Evolutionary conservation across 305 asterid genomes (phyloP).

Genomic region (Fraxinus velutina): DNA sequence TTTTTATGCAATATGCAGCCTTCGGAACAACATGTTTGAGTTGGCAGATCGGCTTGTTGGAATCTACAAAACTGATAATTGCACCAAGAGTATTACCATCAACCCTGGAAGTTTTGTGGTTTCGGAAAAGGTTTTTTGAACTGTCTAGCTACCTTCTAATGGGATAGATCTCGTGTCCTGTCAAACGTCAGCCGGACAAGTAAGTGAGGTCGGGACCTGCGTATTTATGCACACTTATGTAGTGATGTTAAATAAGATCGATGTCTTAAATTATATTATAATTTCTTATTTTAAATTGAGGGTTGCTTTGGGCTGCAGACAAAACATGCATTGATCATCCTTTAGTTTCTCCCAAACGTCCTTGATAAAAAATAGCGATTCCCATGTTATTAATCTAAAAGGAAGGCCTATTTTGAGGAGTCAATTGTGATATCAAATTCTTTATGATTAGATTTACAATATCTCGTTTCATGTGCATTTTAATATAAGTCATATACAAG

Average conservation of each 20-base stretch:
- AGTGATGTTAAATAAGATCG: neutral
- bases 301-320: neutral
- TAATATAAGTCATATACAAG: neutral
- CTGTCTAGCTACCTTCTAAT: neutral
- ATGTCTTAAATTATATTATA: neutral
- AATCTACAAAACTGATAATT: conserved; percentile 83
- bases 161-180: neutral
- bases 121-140: conserved; percentile 54
- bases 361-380: neutral
- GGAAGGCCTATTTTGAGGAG: neutral
- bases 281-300: neutral
- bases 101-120: conserved; percentile 89
- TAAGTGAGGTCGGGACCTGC: neutral
- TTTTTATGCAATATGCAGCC: conserved; percentile 43
- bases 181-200: neutral
- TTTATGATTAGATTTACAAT: neutral
- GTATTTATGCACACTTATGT: neutral
- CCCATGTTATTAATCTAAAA: neutral
- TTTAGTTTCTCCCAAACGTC: neutral
- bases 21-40: conserved; percentile 91
- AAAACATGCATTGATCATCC: neutral
- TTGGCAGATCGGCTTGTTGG: conserved; percentile 91
- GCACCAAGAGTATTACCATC: conserved; percentile 89
- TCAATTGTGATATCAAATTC: neutral
- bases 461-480: neutral